Conservation (phyloP, 2,329 filamentous ascomycete genomes). For the Whalleya microplaca region DNA sequence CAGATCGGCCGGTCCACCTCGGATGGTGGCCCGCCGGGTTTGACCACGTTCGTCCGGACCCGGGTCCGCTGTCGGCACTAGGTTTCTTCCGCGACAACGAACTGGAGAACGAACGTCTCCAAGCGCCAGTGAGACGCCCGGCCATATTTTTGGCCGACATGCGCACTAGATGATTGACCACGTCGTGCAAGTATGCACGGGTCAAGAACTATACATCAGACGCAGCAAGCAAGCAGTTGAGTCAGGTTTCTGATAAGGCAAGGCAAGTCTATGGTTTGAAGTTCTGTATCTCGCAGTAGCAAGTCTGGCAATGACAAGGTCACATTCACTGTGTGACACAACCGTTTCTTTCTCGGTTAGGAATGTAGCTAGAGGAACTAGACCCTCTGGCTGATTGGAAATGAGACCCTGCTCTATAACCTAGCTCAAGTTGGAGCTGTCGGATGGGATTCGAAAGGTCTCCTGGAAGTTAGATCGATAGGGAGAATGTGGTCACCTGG, state of each 20-base stretch:
- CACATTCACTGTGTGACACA: not conserved
- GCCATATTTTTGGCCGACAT: conserved; percentile 30
- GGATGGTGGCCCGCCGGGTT: conserved; percentile 18
- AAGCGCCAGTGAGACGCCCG: conserved; percentile 22
- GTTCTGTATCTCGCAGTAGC: conserved; percentile 5
- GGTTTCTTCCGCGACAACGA: conserved; percentile 20
- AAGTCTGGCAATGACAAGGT: not conserved
- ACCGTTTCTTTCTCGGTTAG: not conserved
- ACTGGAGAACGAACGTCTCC: conserved; percentile 25
- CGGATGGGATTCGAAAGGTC: not conserved
- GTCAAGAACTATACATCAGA: conserved; percentile 7
- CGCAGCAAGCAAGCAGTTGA: conserved; percentile 1
- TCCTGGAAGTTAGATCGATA: conserved; percentile 1
- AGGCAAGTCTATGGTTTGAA: conserved; percentile 1
- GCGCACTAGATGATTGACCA: not conserved
- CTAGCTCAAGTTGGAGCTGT: not conserved
- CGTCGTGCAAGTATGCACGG: conserved; percentile 5
- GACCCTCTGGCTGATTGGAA: conserved; percentile 1
- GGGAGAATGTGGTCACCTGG: conserved; percentile 1
- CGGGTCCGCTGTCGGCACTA: conserved; percentile 11
- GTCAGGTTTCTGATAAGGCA: conserved; percentile 2
- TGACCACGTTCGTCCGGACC: conserved; percentile 15
- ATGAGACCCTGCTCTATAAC: conserved; percentile 1
- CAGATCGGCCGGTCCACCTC: conserved; percentile 37
- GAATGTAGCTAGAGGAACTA: not conserved